phyloP scores from a whole-genome alignment of 2,329 filamentous ascomycete species.

The Aspergillus neotritici region DNA sequence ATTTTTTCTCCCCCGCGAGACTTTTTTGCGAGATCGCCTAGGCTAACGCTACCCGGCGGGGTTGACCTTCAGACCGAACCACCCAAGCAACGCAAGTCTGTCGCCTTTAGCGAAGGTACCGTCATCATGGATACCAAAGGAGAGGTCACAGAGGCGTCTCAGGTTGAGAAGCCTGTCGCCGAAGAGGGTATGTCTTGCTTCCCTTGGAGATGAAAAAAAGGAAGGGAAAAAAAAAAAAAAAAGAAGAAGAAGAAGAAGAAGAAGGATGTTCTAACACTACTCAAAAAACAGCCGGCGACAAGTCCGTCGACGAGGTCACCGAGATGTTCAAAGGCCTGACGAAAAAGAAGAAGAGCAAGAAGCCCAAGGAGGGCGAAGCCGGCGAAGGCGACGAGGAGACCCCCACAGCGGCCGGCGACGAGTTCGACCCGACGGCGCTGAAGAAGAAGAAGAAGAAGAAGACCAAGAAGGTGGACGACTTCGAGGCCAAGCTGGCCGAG shows the following conservation, averaged over 20 bases:
- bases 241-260: neutral
- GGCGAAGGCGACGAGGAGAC: conserved; percentile 48
- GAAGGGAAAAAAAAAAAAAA: neutral
- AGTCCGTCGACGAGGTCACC: conserved; percentile 60
- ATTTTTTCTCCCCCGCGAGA: conserved; percentile 23
- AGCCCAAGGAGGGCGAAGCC: conserved; percentile 52
- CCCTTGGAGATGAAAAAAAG: conserved; percentile 4
- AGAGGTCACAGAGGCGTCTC: conserved; percentile 66
- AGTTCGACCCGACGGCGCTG: conserved; percentile 62
- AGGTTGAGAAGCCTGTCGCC: conserved; percentile 68
- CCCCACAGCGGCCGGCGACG: conserved; percentile 48
- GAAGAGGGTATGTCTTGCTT: conserved; percentile 23
- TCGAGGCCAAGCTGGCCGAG: conserved; percentile 61
- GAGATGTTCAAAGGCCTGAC: conserved; percentile 63
- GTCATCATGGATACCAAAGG: conserved; percentile 87
- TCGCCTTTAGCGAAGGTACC: conserved; percentile 84
- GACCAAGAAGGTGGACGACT: conserved; percentile 58
- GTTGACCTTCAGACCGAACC: conserved; percentile 31
- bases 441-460: conserved; percentile 83
- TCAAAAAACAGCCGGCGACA: conserved; percentile 38
- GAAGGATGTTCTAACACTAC: conserved; percentile 11
- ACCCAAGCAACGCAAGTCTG: conserved; percentile 80
- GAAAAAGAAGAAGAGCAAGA: conserved; percentile 67
- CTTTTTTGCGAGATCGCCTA: conserved; percentile 5
- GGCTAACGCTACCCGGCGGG: too few relatives aligned